phyloP scores from a whole-genome alignment of 2,329 filamentous ascomycete species.

The Aspergillus fructus region DNA sequence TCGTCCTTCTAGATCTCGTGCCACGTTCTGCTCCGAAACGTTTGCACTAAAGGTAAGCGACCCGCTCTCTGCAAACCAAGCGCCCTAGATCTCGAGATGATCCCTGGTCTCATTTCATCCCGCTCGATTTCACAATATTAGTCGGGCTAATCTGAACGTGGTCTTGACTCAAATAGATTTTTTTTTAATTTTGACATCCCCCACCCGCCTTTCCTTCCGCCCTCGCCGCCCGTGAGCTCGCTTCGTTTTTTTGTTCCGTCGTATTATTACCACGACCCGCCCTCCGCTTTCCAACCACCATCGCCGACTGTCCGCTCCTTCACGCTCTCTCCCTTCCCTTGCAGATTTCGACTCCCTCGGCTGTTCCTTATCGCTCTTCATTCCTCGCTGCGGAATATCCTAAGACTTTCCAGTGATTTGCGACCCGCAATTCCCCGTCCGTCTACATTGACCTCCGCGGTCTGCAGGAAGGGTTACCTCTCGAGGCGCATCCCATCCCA shows the following conservation, averaged over 20 bases:
- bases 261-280: constrained; percentile 11
- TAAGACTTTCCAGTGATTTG: neutral
- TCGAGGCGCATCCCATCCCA: constrained; percentile 3
- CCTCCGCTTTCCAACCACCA: constrained; percentile 8
- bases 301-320: constrained; percentile 1
- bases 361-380: neutral
- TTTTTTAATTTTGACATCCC: neutral
- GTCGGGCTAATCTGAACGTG: neutral
- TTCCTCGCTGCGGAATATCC: neutral
- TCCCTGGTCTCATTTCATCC: constrained; percentile 1
- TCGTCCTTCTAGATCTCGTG: constrained; percentile 20
- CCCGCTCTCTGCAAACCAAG: constrained; percentile 14
- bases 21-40: constrained; percentile 23
- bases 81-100: neutral
- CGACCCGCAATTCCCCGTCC: neutral
- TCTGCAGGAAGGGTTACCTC: constrained; percentile 1
- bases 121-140: neutral
- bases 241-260: neutral
- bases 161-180: neutral
- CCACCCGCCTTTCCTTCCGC: neutral
- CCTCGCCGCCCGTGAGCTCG: neutral
- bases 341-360: neutral
- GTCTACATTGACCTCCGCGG: neutral
- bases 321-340: constrained; percentile 3
- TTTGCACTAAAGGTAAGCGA: constrained; percentile 22